A percentile compares a stretch with the other conserved stretches of the same genome.
These are phyloP conservation scores for Leavenworthia alabamica DNA, from an alignment of 345 rosid species.

Conservation along the genomic window DNA sequence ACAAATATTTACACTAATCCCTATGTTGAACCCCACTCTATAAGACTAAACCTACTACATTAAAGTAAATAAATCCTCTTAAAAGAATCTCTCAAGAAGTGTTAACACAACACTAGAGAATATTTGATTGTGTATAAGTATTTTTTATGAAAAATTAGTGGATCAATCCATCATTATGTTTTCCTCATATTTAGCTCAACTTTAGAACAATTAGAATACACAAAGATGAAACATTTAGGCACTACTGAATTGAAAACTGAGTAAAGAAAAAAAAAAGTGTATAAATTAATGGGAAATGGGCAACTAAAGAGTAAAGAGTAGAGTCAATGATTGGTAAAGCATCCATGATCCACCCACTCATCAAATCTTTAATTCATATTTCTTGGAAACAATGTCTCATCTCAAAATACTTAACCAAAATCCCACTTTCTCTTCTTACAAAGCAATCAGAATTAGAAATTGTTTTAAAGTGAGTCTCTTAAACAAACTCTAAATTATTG, in stretches of 20 bases:
- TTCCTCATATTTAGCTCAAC: conserved; percentile 20
- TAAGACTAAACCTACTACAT: not conserved
- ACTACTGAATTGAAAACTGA: conserved; percentile 1
- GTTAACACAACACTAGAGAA: not conserved
- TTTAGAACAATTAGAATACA: conserved; percentile 7
- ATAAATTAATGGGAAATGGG: conserved; percentile 20
- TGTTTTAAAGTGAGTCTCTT: conserved; percentile 25
- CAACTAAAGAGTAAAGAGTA: conserved; percentile 13
- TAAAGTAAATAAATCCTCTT: not conserved
- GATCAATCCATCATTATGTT: conserved; percentile 1
- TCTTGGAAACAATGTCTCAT: conserved; percentile 30
- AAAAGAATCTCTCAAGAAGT: not conserved
- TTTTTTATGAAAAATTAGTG: not conserved
- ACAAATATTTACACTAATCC: conserved; percentile 26
- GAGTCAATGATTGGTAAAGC: conserved; percentile 33
- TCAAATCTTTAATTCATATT: conserved; percentile 25
- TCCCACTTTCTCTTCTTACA: conserved; percentile 39
- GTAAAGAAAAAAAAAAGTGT: conserved; percentile 2
- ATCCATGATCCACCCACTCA: conserved; percentile 14
- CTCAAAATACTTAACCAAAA: conserved; percentile 27
- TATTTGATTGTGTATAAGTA: not conserved
- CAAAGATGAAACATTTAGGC: conserved; percentile 14
- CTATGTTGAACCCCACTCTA: conserved; percentile 22
- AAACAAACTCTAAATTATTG: conserved; percentile 3
- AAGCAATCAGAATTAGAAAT: conserved; percentile 36